A percentile compares a stretch with the other conserved stretches of the same genome.
These are phyloP conservation scores for Ophiostoma novo-ulmi DNA, from an alignment of 2,329 filamentous ascomycete species.

Conservation along the genomic window DNA sequence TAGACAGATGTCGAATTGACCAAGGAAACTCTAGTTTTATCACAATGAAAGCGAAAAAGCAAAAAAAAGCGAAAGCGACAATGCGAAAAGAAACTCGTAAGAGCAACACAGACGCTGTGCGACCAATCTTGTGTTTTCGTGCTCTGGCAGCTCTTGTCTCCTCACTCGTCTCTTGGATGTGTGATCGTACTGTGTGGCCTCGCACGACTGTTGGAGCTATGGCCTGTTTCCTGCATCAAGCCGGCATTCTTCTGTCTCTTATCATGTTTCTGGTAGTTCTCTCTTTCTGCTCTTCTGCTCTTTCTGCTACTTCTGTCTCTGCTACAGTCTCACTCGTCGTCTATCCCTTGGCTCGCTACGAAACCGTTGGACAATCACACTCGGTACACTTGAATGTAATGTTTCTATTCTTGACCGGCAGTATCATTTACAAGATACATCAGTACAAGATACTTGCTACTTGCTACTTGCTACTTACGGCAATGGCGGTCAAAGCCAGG, in stretches of 20 bases:
- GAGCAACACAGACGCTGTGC: background rate
- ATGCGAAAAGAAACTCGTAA: background rate
- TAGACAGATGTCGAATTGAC: background rate
- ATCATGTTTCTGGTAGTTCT: no score
- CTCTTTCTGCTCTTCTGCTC: background rate
- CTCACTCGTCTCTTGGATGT: background rate
- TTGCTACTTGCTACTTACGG: background rate
- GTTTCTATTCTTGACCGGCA: background rate
- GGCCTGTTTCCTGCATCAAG: conserved; percentile 9
- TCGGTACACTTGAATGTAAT: background rate
- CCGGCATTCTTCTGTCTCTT: no score
- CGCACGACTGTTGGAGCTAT: conserved; percentile 4
- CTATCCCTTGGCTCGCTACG: background rate
- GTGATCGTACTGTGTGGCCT: background rate
- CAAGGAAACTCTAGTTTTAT: background rate
- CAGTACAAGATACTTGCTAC: background rate
- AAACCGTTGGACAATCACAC: conserved; percentile 6
- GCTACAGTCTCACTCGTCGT: background rate
- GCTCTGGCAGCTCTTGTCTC: background rate
- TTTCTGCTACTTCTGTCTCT: background rate
- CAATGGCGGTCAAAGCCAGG: conserved; percentile 1
- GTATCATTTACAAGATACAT: background rate
- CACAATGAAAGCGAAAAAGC: background rate
- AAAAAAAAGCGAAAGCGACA: background rate
- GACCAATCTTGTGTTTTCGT: background rate